Evolutionary conservation across 2,329 filamentous ascomycete genomes (phyloP).

Genomic region (Botryotinia narcissicola): DNA sequence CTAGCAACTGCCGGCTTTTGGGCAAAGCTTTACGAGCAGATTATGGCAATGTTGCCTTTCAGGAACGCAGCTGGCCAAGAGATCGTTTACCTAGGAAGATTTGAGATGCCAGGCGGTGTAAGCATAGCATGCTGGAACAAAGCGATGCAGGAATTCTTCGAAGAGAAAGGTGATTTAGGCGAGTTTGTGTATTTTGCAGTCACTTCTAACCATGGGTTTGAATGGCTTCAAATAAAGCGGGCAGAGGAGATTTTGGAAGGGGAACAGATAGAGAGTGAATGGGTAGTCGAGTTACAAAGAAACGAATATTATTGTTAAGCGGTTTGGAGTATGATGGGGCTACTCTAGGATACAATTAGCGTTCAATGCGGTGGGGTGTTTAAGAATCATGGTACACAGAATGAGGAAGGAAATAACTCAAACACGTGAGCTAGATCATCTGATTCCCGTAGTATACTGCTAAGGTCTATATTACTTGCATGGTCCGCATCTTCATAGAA

Average conservation of each 20-base stretch:
- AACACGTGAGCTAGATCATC: neutral
- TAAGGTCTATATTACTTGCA: neutral
- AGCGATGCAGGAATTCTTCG: neutral
- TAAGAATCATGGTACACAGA: neutral
- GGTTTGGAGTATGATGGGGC: neutral
- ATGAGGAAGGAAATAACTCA: neutral
- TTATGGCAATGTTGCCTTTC: neutral
- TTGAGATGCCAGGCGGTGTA: neutral
- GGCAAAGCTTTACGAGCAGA: neutral
- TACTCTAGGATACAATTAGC: neutral
- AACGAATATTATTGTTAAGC: neutral
- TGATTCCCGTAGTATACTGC: neutral
- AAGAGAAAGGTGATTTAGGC: neutral
- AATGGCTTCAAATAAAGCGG: neutral
- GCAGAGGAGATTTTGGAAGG: neutral
- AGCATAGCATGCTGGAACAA: neutral
- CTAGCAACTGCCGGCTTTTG: neutral
- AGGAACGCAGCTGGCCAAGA: neutral
- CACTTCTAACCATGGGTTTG: neutral
- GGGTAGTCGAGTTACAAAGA: conserved; percentile 3
- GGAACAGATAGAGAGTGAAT: neutral
- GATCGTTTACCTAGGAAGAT: neutral
- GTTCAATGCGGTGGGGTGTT: neutral
- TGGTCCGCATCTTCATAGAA: neutral
- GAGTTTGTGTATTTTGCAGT: neutral